Conservation (phyloP, 2,329 filamentous ascomycete genomes). For the Volutella citrinella region DNA sequence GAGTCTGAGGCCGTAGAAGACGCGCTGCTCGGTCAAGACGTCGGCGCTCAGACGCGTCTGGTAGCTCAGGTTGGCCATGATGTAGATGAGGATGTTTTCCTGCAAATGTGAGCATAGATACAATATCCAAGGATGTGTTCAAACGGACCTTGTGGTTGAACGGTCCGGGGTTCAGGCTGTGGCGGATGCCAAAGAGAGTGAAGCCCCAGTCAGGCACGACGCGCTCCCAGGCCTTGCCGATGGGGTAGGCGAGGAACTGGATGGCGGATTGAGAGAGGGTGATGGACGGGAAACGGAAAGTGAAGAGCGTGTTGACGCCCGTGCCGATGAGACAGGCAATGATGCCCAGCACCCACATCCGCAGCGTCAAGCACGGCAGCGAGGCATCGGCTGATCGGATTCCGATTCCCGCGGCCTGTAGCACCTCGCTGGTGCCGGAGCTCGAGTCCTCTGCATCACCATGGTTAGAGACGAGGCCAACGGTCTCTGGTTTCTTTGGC, state of each 20-base stretch:
- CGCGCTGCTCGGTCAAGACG: constrained; percentile 31
- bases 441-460: too few relatives aligned
- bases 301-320: constrained; percentile 40
- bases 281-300: constrained; percentile 32
- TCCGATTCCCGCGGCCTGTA: constrained; percentile 29
- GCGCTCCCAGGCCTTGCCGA: constrained; percentile 38
- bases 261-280: constrained; percentile 32
- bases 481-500: too few relatives aligned
- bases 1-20: constrained; percentile 42
- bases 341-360: constrained; percentile 38
- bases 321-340: constrained; percentile 35
- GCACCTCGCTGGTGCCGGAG: too few relatives aligned
- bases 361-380: constrained; percentile 33
- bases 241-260: constrained; percentile 42
- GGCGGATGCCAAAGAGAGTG: constrained; percentile 19
- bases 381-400: constrained; percentile 24
- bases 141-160: constrained; percentile 30
- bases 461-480: too few relatives aligned
- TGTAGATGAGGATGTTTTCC: constrained; percentile 54
- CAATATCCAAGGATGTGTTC: not conserved
- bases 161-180: constrained; percentile 38
- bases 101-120: constrained; percentile 1
- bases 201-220: constrained; percentile 29
- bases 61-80: constrained; percentile 54
- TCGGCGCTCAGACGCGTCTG: constrained; percentile 35